These are phyloP conservation scores for Aspergillus ibericus DNA, from an alignment of 2,329 filamentous ascomycete species.

Conservation along the genomic window DNA sequence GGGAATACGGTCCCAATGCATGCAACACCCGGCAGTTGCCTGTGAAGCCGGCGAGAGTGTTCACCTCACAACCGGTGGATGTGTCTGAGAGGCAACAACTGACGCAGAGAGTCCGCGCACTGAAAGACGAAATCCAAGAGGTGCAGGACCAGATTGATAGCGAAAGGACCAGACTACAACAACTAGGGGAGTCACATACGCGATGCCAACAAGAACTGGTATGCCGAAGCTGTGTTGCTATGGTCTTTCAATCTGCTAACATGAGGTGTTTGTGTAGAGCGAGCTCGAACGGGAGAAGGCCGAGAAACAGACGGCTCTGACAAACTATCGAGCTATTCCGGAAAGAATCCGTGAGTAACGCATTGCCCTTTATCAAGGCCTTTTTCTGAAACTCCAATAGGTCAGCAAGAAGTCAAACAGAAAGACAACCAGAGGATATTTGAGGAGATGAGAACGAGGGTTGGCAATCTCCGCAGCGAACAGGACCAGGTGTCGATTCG, in stretches of 20 bases:
- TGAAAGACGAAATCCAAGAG: constrained; percentile 44
- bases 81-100: constrained; percentile 57
- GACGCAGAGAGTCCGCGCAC: constrained; percentile 49
- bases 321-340: constrained; percentile 66
- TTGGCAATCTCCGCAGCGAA: constrained; percentile 54
- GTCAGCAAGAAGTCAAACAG: constrained; percentile 49
- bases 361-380: constrained; percentile 9
- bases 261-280: constrained; percentile 20
- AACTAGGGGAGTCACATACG: constrained; percentile 23
- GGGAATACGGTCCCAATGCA: constrained; percentile 76
- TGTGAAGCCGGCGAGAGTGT: constrained; percentile 64
- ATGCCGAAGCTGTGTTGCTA: constrained; percentile 13
- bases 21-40: constrained; percentile 67
- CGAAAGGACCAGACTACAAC: constrained; percentile 29
- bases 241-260: background rate
- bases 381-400: constrained; percentile 39
- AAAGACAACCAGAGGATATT: constrained; percentile 43
- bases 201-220: constrained; percentile 46
- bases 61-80: constrained; percentile 78
- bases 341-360: constrained; percentile 65
- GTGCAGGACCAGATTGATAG: constrained; percentile 28
- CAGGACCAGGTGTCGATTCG: constrained; percentile 58
- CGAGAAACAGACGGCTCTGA: constrained; percentile 64
- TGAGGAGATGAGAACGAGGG: constrained; percentile 45
- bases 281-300: constrained; percentile 60